phyloP scores from a whole-genome alignment of 768 basidiomycete genomes.

The Neoboletus magnificus region DNA sequence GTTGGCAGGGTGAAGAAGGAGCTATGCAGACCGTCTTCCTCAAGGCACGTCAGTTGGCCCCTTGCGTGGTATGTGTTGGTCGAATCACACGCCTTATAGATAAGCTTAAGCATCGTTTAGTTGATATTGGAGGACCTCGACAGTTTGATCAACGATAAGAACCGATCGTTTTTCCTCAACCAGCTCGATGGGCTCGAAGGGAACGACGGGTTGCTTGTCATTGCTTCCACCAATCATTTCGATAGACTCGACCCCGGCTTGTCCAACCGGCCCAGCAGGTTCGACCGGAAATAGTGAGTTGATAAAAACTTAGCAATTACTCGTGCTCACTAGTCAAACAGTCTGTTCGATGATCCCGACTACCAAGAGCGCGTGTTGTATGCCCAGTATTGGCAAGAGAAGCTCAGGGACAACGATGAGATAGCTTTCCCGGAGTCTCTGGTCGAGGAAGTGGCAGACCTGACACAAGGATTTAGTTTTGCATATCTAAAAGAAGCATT shows the following conservation, averaged over 20 bases:
- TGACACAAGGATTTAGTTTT: constrained; percentile 73
- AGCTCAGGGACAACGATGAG: constrained; percentile 58
- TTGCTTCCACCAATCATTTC: constrained; percentile 82
- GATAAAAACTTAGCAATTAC: neutral
- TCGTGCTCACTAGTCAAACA: constrained; percentile 24
- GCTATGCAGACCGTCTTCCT: constrained; percentile 66
- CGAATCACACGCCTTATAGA: constrained; percentile 26
- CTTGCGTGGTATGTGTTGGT: constrained; percentile 58
- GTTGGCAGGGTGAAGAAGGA: constrained; percentile 58
- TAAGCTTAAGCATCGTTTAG: constrained; percentile 4
- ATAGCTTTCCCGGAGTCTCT: constrained; percentile 68
- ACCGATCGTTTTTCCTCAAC: constrained; percentile 87
- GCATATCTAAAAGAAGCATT: constrained; percentile 89
- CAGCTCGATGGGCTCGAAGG: constrained; percentile 77
- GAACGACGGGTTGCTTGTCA: constrained; percentile 76
- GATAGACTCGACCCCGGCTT: constrained; percentile 75
- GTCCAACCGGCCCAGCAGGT: constrained; percentile 75
- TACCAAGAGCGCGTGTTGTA: constrained; percentile 63
- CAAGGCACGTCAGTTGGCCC: constrained; percentile 67
- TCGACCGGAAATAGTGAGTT: constrained; percentile 82
- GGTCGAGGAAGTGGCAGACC: constrained; percentile 52
- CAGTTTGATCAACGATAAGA: constrained; percentile 71
- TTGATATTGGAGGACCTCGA: constrained; percentile 65
- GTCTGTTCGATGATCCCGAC: constrained; percentile 71
- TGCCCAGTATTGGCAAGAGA: constrained; percentile 76